phyloP scores from a whole-genome alignment of 2,329 filamentous ascomycete species.

The Arthrobotrys conoides region DNA sequence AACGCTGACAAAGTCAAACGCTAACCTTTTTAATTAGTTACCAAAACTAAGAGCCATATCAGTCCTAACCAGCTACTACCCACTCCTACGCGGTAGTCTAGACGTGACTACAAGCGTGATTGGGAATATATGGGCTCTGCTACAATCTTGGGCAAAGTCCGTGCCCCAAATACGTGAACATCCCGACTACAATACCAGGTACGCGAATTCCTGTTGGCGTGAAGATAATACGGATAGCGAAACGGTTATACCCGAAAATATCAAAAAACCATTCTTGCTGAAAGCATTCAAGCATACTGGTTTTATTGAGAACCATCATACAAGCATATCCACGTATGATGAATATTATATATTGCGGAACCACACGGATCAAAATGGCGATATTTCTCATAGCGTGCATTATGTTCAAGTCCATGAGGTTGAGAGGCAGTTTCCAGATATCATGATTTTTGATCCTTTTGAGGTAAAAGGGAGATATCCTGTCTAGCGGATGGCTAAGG shows the following conservation, averaged over 20 bases:
- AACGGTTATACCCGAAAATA: background rate
- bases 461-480: background rate
- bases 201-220: too few relatives aligned
- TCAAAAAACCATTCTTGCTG: too few relatives aligned
- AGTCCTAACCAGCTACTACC: background rate
- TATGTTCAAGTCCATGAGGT: background rate
- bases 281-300: too few relatives aligned
- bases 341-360: background rate
- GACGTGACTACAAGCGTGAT: background rate
- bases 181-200: background rate
- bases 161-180: background rate
- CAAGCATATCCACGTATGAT: background rate
- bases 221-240: background rate
- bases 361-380: background rate
- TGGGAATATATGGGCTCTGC: background rate
- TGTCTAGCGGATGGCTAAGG: too few relatives aligned
- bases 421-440: background rate
- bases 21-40: background rate
- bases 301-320: too few relatives aligned
- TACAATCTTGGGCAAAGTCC: background rate
- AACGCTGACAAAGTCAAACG: too few relatives aligned
- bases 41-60: background rate
- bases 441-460: background rate
- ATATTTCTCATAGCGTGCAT: background rate
- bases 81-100: background rate